Evolutionary conservation across 78 protist species (phyloP).

Genomic region (Goniomonas avonlea): DNA sequence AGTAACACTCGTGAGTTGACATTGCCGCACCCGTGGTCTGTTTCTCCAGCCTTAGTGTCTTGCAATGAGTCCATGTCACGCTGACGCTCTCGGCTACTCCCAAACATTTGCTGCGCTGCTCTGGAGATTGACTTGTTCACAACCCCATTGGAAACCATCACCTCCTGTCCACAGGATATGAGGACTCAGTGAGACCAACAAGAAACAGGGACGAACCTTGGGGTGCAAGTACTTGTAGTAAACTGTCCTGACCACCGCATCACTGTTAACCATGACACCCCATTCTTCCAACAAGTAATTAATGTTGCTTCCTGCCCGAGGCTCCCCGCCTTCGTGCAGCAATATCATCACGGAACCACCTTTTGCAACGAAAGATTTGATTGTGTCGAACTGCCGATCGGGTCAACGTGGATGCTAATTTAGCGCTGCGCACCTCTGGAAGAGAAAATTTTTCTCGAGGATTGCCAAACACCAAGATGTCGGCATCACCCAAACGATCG

Average conservation of each 20-base stretch:
- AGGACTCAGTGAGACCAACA: neutral
- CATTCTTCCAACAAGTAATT: constrained; percentile 51
- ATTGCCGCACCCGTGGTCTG: neutral
- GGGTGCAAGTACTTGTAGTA: constrained; percentile 63
- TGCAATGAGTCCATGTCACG: no score
- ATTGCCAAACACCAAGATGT: constrained; percentile 34
- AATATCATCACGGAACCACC: constrained; percentile 57
- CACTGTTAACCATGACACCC: constrained; percentile 58
- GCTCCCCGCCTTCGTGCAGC: constrained; percentile 58
- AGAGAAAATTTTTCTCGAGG: constrained; percentile 42
- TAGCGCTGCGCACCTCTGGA: neutral
- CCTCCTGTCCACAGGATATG: neutral
- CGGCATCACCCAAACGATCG: no score
- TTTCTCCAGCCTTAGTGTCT: neutral
- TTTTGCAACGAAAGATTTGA: constrained; percentile 6
- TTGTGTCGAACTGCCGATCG: constrained; percentile 32
- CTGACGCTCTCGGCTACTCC: no score
- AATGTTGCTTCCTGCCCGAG: constrained; percentile 25
- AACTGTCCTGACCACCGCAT: constrained; percentile 53
- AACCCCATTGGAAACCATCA: neutral
- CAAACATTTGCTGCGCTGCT: neutral
- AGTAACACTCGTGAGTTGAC: neutral
- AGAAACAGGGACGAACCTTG: constrained; percentile 28
- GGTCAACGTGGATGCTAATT: neutral
- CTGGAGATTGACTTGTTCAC: neutral